Conservation (phyloP, 2,329 filamentous ascomycete genomes). For the Scorias spongiosa region DNA sequence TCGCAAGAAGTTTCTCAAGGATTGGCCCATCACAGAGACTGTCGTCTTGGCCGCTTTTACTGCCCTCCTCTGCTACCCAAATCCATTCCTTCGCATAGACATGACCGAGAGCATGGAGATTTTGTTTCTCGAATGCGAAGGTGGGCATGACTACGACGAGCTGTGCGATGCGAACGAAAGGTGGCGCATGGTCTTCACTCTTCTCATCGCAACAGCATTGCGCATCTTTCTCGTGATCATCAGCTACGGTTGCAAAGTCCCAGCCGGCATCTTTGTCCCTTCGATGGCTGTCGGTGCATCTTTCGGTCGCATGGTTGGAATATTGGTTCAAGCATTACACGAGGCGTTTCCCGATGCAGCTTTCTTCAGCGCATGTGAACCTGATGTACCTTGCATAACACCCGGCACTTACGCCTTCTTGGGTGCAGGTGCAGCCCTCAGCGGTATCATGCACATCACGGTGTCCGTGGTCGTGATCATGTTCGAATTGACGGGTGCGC, state of each 20-base stretch:
- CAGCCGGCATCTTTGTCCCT: slow-evolving; percentile 92
- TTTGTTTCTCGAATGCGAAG: slow-evolving; percentile 84
- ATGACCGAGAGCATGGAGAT: slow-evolving; percentile 99
- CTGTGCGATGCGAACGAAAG: slow-evolving; percentile 70
- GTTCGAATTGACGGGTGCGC: slow-evolving; percentile 92
- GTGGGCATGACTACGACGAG: slow-evolving; percentile 71
- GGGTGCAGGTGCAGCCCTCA: slow-evolving; percentile 84
- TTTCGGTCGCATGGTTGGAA: slow-evolving; percentile 87
- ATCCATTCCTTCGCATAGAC: slow-evolving; percentile 86
- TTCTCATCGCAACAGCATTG: slow-evolving; percentile 65
- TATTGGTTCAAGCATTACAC: slow-evolving; percentile 78
- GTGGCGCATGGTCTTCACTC: slow-evolving; percentile 61
- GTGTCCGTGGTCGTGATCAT: slow-evolving; percentile 98
- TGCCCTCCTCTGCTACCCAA: slow-evolving; percentile 89
- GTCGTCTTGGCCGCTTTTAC: slow-evolving; percentile 70
- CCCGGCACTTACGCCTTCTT: slow-evolving; percentile 95
- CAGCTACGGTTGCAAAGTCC: slow-evolving; percentile 95
- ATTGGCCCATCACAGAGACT: slow-evolving; percentile 75
- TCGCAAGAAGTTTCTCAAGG: slow-evolving; percentile 75
- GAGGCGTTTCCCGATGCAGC: slow-evolving; percentile 66
- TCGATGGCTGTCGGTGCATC: slow-evolving; percentile 95
- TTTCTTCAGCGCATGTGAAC: slow-evolving; percentile 79
- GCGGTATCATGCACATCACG: slow-evolving; percentile 88
- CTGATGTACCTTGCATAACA: slow-evolving; percentile 75
- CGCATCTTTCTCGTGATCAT: slow-evolving; percentile 79